phyloP scores from a whole-genome alignment of 2,329 filamentous ascomycete genomes.

The Cadophora luteo-olivacea region DNA sequence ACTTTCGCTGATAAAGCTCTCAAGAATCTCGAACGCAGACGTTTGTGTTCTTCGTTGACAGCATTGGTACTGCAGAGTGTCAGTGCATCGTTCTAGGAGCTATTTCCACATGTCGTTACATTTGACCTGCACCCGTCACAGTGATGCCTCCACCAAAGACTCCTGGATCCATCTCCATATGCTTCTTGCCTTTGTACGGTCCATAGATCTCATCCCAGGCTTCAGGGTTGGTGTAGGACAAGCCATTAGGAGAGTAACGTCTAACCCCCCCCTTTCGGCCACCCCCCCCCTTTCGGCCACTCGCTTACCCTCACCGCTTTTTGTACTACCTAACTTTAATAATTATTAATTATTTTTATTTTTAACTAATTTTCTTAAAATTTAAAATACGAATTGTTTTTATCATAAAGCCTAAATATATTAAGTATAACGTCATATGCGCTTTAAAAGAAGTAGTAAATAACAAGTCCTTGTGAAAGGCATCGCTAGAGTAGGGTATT shows the following conservation, averaged over 20 bases:
- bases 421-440: too few relatives aligned
- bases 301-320: too few relatives aligned
- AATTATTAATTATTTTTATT: too few relatives aligned
- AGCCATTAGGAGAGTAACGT: constrained; percentile 42
- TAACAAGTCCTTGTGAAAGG: too few relatives aligned
- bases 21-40: background rate
- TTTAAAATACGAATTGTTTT: too few relatives aligned
- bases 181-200: constrained; percentile 8
- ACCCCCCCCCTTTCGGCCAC: too few relatives aligned
- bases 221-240: constrained; percentile 38
- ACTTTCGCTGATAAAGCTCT: background rate
- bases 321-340: too few relatives aligned
- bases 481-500: too few relatives aligned
- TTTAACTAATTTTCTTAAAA: too few relatives aligned
- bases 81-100: background rate
- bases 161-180: constrained; percentile 9
- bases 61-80: background rate
- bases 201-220: constrained; percentile 36
- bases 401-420: too few relatives aligned
- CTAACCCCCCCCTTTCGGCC: too few relatives aligned
- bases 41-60: background rate
- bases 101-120: background rate
- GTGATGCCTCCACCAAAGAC: background rate
- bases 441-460: too few relatives aligned
- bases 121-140: background rate